Evolutionary conservation across 2,329 filamentous ascomycete species (phyloP).

Genomic region (Bertia moriformis): DNA sequence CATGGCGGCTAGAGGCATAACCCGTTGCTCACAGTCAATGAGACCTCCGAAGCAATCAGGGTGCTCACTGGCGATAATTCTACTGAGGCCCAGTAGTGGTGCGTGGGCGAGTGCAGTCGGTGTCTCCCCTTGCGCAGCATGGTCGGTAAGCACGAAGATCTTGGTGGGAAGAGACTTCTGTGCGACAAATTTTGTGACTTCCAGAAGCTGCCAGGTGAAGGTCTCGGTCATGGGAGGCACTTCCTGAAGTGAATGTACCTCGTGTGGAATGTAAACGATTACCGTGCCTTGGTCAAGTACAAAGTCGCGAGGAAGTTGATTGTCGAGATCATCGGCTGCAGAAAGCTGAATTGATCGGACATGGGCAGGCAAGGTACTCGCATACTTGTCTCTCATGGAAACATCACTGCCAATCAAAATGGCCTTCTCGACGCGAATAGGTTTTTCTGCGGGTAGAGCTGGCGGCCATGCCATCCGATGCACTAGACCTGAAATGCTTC

Average conservation of each 20-base stretch:
- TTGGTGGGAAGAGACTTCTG: neutral
- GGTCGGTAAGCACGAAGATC: conserved; percentile 13
- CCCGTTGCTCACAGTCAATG: conserved; percentile 16
- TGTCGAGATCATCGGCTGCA: too few species aligned
- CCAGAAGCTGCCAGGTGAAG: conserved; percentile 5
- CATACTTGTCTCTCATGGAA: too few species aligned
- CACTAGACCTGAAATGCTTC: too few species aligned
- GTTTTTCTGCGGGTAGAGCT: too few species aligned
- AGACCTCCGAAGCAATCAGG: conserved; percentile 19
- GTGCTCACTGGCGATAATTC: conserved; percentile 21
- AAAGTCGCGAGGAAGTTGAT: too few species aligned
- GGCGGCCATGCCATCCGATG: too few species aligned
- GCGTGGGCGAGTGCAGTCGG: conserved; percentile 16
- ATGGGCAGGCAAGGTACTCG: too few species aligned
- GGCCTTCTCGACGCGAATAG: too few species aligned
- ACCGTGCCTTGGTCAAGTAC: conserved; percentile 7
- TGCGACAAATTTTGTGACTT: conserved; percentile 3
- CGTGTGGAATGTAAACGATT: conserved; percentile 6
- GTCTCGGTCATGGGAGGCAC: conserved; percentile 2
- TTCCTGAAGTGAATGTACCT: conserved; percentile 4
- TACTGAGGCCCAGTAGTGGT: conserved; percentile 17
- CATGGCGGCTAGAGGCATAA: conserved; percentile 14
- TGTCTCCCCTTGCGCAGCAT: conserved; percentile 9
- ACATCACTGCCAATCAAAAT: too few species aligned
- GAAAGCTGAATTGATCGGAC: too few species aligned